phyloP scores from a whole-genome alignment of 495 filamentous ascomycete genomes.

The Talaromyces nanjingensis region DNA sequence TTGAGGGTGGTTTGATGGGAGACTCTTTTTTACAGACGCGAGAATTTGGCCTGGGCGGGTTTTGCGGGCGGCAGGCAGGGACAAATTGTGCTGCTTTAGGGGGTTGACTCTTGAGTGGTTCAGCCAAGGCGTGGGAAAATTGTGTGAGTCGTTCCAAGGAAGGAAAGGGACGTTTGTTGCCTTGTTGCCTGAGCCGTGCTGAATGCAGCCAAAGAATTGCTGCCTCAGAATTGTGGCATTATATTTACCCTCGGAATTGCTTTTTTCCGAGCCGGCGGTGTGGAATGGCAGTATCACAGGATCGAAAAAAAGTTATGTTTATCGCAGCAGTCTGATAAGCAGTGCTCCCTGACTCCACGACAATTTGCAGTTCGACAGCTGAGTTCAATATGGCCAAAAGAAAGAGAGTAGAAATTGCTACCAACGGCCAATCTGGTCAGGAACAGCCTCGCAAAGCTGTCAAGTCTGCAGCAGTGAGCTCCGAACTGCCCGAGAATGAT shows the following conservation, averaged over 20 bases:
- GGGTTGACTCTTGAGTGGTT: neutral
- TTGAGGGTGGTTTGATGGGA: conserved; percentile 6
- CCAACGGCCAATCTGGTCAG: conserved; percentile 24
- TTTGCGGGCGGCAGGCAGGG: conserved; percentile 14
- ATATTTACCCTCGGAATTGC: neutral
- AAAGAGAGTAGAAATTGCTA: conserved; percentile 49
- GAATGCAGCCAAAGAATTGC: neutral
- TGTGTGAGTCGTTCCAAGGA: conserved; percentile 12
- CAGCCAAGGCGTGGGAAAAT: neutral
- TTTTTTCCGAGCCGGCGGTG: conserved; percentile 3
- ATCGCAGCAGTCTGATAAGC: conserved; percentile 3
- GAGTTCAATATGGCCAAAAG: conserved; percentile 59
- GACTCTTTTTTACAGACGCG: conserved; percentile 17
- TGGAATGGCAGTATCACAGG: neutral
- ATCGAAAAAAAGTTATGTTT: conserved; percentile 9
- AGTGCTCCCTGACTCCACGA: neutral
- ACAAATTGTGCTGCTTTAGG: conserved; percentile 12
- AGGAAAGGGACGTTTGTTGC: neutral
- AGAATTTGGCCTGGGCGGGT: conserved; percentile 29
- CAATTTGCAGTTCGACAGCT: neutral
- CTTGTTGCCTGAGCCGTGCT: neutral
- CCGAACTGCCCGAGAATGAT: conserved; percentile 20
- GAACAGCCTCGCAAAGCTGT: conserved; percentile 25
- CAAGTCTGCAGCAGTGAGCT: conserved; percentile 23
- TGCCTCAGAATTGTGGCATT: conserved; percentile 2